These are phyloP conservation scores for Solanum tarijense DNA, from an alignment of 257 asterid species.

Conservation along the genomic window DNA sequence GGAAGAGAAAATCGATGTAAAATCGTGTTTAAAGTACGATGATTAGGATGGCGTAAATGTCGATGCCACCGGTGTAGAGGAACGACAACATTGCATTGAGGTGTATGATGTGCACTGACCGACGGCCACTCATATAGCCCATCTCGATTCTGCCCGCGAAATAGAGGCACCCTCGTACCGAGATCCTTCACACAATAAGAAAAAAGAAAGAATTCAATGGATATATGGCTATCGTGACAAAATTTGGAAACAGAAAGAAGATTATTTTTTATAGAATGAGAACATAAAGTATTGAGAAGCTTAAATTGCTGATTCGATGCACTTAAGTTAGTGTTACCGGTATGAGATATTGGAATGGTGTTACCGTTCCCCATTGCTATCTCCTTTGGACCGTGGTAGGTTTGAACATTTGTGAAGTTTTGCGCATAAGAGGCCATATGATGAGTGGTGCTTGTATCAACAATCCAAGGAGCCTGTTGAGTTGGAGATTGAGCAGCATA, in stretches of 20 bases:
- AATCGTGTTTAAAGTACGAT: not conserved
- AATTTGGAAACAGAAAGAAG: not conserved
- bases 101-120: not conserved
- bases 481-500: too few relatives aligned
- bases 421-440: not conserved
- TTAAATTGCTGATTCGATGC: too few relatives aligned
- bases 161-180: not conserved
- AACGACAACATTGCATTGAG: not conserved
- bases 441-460: not conserved
- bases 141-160: not conserved
- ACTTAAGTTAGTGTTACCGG: not conserved
- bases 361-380: not conserved
- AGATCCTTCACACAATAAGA: not conserved
- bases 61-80: not conserved
- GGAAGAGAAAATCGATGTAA: not conserved
- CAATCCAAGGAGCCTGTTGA: not conserved
- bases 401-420: not conserved
- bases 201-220: not conserved
- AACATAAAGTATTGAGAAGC: not conserved
- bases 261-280: not conserved
- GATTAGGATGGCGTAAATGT: not conserved
- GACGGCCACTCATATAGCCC: not conserved
- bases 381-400: not conserved
- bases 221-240: not conserved
- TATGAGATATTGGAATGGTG: not conserved